A percentile compares a stretch with the other conserved stretches of the same genome.
Evolutionary conservation across 768 basidiomycete genomes (phyloP).

Genomic region (Auricularia cornea): DNA sequence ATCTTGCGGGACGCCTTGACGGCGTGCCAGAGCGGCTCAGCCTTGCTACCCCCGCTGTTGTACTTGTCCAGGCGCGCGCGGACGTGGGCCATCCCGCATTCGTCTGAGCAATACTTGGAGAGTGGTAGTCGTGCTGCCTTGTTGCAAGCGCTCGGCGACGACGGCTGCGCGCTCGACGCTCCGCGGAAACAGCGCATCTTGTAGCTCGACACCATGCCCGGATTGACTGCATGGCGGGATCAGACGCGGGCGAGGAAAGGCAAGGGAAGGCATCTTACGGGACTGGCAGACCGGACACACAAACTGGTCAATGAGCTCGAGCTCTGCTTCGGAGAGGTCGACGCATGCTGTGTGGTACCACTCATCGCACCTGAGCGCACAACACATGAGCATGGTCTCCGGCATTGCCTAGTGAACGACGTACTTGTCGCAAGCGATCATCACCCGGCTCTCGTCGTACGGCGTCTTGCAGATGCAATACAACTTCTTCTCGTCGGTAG

Average conservation of each 20-base stretch:
- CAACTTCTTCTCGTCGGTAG: conserved; percentile 49
- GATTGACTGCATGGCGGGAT: conserved; percentile 37
- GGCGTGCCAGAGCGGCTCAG: conserved; percentile 60
- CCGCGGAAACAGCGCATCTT: conserved; percentile 72
- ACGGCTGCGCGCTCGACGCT: conserved; percentile 1
- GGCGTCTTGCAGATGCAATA: conserved; percentile 85
- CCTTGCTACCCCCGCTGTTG: conserved; percentile 54
- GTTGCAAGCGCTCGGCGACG: conserved; percentile 42
- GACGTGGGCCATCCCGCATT: conserved; percentile 64
- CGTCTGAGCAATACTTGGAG: conserved; percentile 89
- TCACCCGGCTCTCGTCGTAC: conserved; percentile 80
- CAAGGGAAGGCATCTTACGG: conserved; percentile 40
- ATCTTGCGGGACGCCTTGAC: conserved; percentile 62
- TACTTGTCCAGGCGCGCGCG: conserved; percentile 62
- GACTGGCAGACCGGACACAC: conserved; percentile 74
- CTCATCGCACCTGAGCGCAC: conserved; percentile 65
- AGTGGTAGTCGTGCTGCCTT: conserved; percentile 72
- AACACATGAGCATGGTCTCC: background rate
- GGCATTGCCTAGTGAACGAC: background rate
- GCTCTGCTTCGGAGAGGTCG: conserved; percentile 66
- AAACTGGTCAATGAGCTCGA: conserved; percentile 89
- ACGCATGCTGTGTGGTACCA: conserved; percentile 92
- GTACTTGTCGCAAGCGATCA: conserved; percentile 79
- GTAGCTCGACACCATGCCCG: conserved; percentile 63
- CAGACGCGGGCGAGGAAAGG: background rate